These are phyloP conservation scores for Boletellus deceptivus DNA, from an alignment of 1,284 basidiomycete genomes.

Conservation along the genomic window DNA sequence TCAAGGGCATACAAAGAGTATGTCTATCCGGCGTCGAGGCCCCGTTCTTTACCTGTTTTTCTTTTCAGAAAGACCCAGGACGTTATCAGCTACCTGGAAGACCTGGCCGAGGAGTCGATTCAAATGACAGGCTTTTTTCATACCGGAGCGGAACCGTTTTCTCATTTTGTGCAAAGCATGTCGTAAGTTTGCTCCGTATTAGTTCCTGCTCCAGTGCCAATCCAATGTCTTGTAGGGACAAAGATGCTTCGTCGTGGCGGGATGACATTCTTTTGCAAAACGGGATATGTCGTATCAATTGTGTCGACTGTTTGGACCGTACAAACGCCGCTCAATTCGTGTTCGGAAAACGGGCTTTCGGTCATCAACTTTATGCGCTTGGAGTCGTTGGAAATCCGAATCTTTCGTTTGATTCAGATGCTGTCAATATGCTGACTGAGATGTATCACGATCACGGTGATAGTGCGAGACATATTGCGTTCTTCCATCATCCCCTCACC, in stretches of 20 bases:
- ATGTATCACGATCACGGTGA: conserved; percentile 99
- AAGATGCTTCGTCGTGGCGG: conserved; percentile 45
- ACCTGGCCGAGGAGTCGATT: conserved; percentile 92
- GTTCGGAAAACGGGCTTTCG: conserved; percentile 93
- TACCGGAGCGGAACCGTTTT: conserved; percentile 75
- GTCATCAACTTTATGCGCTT: conserved; percentile 94
- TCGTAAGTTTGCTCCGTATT: conserved; percentile 36
- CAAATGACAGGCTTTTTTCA: conserved; percentile 95
- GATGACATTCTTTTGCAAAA: conserved; percentile 81
- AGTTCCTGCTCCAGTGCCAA: not conserved
- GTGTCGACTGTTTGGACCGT: conserved; percentile 95
- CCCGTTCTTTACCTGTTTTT: not conserved
- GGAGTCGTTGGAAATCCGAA: conserved; percentile 85
- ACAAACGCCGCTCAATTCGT: conserved; percentile 99
- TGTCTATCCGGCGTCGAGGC: conserved; percentile 18
- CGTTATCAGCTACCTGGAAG: conserved; percentile 94
- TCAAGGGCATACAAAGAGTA: conserved; percentile 86
- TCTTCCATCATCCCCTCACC: conserved; percentile 1
- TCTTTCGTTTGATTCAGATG: conserved; percentile 91
- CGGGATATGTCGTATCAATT: conserved; percentile 89
- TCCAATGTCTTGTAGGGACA: conserved; percentile 13
- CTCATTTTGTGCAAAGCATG: conserved; percentile 54
- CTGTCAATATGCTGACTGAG: conserved; percentile 95
- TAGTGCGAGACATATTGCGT: conserved; percentile 49
- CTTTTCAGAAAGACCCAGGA: conserved; percentile 82